phyloP scores from a whole-genome alignment of 139 green algal genomes.

The Auxenochlorella pyrenoidosa region DNA sequence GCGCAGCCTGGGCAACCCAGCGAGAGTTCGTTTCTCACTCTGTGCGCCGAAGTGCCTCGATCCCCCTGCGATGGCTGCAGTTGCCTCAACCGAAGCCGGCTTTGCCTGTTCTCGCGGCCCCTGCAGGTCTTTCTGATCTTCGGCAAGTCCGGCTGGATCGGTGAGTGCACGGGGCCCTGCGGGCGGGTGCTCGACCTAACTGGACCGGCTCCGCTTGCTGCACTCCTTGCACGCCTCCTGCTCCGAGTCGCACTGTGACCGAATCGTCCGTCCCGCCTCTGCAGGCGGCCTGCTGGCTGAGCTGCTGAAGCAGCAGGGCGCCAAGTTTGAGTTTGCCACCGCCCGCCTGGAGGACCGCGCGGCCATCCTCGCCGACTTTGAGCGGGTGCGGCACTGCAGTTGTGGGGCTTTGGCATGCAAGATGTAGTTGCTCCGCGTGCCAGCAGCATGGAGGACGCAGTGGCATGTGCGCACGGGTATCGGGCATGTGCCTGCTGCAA shows the following conservation, averaged over 20 bases:
- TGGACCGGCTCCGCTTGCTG: background rate
- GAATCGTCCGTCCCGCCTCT: slow-evolving; percentile 29
- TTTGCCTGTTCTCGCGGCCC: background rate
- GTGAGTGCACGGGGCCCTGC: background rate
- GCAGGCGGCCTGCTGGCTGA: slow-evolving; percentile 90
- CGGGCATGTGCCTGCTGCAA: no score
- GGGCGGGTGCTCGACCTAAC: background rate
- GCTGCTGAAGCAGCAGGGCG: slow-evolving; percentile 81
- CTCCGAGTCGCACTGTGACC: background rate
- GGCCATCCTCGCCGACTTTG: slow-evolving; percentile 88
- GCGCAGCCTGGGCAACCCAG: background rate
- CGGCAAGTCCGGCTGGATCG: slow-evolving; percentile 60
- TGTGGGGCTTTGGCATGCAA: background rate
- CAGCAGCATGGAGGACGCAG: background rate
- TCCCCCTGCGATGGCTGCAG: background rate
- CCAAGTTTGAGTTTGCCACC: slow-evolving; percentile 85
- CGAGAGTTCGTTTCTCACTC: background rate
- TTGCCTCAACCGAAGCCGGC: background rate
- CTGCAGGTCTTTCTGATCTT: slow-evolving; percentile 87
- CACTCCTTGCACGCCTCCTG: background rate
- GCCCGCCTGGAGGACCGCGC: slow-evolving; percentile 89
- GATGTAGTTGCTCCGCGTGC: background rate
- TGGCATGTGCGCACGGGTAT: background rate
- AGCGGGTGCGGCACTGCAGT: slow-evolving; percentile 64
- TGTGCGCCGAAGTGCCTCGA: background rate